A percentile compares a stretch with the other conserved stretches of the same genome.
Conservation (phyloP, 169 alveolate species). For the Toxoplasma gondii region DNA sequence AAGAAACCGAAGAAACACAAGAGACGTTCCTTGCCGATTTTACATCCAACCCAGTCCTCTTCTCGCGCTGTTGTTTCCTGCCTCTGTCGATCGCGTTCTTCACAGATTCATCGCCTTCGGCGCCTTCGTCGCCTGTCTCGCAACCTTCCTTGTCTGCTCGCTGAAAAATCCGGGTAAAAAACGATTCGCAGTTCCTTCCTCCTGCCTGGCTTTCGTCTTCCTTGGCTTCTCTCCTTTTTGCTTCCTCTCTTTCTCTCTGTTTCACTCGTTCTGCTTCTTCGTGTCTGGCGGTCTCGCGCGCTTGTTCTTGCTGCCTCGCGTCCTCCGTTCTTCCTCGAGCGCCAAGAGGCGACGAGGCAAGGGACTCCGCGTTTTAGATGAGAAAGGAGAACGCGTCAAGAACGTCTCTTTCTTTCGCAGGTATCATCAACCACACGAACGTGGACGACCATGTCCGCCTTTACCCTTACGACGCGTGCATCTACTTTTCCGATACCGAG, state of each 20-base stretch:
- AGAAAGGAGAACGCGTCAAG: too few relatives aligned
- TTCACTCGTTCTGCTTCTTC: too few relatives aligned
- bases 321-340: too few relatives aligned
- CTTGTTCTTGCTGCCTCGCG: too few relatives aligned
- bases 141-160: slow-evolving; percentile 10
- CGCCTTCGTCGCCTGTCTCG: not conserved
- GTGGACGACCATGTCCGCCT: slow-evolving; percentile 9
- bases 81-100: not conserved
- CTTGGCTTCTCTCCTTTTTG: not conserved
- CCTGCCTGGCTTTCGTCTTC: too few relatives aligned
- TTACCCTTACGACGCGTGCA: slow-evolving; percentile 30
- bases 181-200: not conserved
- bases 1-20: too few relatives aligned
- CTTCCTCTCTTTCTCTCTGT: too few relatives aligned
- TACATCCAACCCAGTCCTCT: not conserved
- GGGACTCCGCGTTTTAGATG: too few relatives aligned
- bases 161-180: slow-evolving; percentile 2
- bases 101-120: not conserved
- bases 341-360: too few relatives aligned
- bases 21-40: too few relatives aligned
- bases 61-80: not conserved
- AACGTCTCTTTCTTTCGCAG: not conserved
- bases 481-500: not conserved
- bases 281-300: too few relatives aligned
- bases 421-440: not conserved